Percentiles rank a stretch among this genome's conserved stretches.
Conservation (phyloP, 129 eudicot species). For the Helianthus tuberosus region DNA sequence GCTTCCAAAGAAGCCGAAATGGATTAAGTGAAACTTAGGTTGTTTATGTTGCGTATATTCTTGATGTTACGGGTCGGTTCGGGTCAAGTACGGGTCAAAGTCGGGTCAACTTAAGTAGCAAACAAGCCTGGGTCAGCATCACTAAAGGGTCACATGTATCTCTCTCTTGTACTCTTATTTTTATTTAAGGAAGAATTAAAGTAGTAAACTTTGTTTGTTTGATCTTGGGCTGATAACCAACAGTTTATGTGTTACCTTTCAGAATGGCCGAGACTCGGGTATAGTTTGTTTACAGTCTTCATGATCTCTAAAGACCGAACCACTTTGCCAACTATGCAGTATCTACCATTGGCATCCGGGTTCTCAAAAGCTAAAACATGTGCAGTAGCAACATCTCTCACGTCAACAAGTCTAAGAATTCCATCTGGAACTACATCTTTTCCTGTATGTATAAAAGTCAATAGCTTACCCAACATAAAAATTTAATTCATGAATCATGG, state of each 20-base stretch:
- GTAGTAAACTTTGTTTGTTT: no score
- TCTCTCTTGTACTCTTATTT: no score
- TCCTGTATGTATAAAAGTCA: slow-evolving; percentile 33
- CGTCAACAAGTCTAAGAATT: slow-evolving; percentile 44
- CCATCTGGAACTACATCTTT: slow-evolving; percentile 18
- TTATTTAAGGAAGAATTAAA: no score
- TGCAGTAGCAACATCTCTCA: slow-evolving; percentile 55
- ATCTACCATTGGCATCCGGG: slow-evolving; percentile 52
- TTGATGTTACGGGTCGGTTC: no score
- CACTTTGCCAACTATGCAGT: slow-evolving; percentile 38
- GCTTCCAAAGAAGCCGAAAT: no score
- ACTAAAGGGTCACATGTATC: no score
- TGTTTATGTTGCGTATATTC: not conserved
- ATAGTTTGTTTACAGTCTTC: slow-evolving; percentile 38
- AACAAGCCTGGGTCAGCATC: no score
- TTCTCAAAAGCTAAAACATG: slow-evolving; percentile 56
- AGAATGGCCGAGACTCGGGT: slow-evolving; percentile 41
- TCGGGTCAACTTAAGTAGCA: no score
- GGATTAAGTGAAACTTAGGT: no score
- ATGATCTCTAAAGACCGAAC: slow-evolving; percentile 26
- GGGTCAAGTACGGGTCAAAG: no score
- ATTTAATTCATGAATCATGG: not conserved
- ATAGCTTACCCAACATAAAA: not conserved
- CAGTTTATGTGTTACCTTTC: slow-evolving; percentile 30
- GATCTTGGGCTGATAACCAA: no score